These are phyloP conservation scores for Cystofilobasidium macerans DNA, from an alignment of 768 basidiomycete species.

Conservation along the genomic window DNA sequence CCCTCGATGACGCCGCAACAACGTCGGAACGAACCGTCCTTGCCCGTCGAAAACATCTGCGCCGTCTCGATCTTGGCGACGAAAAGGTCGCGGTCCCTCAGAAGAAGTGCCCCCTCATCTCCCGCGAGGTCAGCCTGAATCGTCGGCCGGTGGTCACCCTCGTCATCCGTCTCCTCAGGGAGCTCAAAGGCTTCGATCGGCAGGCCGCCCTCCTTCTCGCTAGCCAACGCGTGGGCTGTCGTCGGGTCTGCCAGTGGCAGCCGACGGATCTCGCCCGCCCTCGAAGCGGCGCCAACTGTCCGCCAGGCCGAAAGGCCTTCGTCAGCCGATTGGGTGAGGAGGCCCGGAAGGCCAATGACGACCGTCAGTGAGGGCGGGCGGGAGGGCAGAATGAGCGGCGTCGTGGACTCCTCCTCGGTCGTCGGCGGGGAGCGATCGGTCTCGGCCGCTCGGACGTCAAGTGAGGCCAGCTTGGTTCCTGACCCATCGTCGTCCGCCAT, in stretches of 20 bases:
- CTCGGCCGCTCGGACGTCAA: background rate
- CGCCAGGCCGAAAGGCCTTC: constrained; percentile 40
- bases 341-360: constrained; percentile 42
- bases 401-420: background rate
- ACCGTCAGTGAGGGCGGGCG: constrained; percentile 28
- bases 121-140: background rate
- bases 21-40: too few species aligned
- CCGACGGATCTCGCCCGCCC: constrained; percentile 2
- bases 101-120: constrained; percentile 10
- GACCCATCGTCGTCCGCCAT: background rate
- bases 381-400: background rate
- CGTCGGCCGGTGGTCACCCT: background rate
- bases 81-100: constrained; percentile 20
- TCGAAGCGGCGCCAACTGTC: background rate
- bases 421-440: background rate
- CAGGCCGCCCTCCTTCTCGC: too few species aligned
- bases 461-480: background rate
- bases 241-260: background rate
- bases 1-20: too few species aligned
- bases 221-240: too few species aligned
- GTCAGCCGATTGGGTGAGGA: constrained; percentile 38
- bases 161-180: background rate
- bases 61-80: constrained; percentile 23
- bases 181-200: background rate
- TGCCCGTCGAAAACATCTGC: constrained; percentile 36